phyloP scores from a whole-genome alignment of 108 stramenopile species.

The Epipyxis sp. region DNA sequence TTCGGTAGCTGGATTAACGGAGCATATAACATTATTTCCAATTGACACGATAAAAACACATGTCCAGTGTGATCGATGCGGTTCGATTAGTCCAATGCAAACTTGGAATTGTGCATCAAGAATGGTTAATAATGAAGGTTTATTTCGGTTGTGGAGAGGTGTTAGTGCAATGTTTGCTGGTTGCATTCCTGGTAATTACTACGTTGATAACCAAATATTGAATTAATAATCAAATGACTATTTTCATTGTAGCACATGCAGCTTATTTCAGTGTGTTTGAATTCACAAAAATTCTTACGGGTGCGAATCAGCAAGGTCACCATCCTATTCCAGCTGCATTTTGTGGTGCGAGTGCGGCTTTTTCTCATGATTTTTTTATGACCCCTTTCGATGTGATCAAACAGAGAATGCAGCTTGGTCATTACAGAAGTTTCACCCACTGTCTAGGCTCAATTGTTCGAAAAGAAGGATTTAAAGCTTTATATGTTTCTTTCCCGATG shows the following conservation, averaged over 20 bases:
- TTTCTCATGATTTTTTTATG: conserved; percentile 89
- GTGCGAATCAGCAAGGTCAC: conserved; percentile 39
- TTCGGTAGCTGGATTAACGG: conserved; percentile 82
- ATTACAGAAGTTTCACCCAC: conserved; percentile 72
- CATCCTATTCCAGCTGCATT: conserved; percentile 54
- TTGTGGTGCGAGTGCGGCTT: conserved; percentile 79
- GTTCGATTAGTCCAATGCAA: not conserved
- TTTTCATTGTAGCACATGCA: conserved; percentile 70
- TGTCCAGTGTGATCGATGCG: conserved; percentile 65
- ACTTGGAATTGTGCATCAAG: not conserved
- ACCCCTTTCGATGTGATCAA: conserved; percentile 97
- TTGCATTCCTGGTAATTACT: conserved; percentile 71
- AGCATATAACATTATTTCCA: conserved; percentile 88
- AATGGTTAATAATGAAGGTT: conserved; percentile 43
- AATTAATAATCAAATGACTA: not conserved
- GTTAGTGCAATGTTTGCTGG: conserved; percentile 86
- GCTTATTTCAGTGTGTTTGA: conserved; percentile 92
- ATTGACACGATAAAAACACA: conserved; percentile 95
- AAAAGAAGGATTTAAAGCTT: conserved; percentile 69
- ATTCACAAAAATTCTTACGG: conserved; percentile 62
- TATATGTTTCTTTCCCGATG: conserved; percentile 82
- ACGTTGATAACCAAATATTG: not conserved
- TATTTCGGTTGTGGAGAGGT: conserved; percentile 85
- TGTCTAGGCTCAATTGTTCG: conserved; percentile 50
- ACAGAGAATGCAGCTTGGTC: conserved; percentile 95